phyloP scores from a whole-genome alignment of 345 rosid species.

The Noccaea bulbosa region DNA sequence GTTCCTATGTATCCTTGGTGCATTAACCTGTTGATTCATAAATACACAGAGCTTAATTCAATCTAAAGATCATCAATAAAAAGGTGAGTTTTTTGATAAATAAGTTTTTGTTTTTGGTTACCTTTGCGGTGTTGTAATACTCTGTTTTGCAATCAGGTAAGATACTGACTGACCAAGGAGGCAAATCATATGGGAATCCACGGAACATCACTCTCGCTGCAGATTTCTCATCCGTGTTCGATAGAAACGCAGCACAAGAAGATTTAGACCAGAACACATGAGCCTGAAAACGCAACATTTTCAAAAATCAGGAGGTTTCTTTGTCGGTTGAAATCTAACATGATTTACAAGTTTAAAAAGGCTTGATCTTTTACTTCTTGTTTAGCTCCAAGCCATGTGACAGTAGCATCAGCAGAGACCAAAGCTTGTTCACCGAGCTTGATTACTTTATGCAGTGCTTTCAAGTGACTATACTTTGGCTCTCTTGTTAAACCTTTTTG shows the following conservation, averaged over 20 bases:
- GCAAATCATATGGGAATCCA: constrained; percentile 66
- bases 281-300: constrained; percentile 52
- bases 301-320: constrained; percentile 7
- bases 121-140: constrained; percentile 86
- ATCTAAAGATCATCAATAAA: constrained; percentile 8
- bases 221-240: constrained; percentile 61
- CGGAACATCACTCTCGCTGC: constrained; percentile 62
- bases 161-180: constrained; percentile 92
- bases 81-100: not conserved
- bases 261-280: constrained; percentile 62
- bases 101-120: constrained; percentile 35
- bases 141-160: constrained; percentile 88
- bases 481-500: constrained; percentile 64
- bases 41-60: constrained; percentile 7
- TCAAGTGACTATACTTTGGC: constrained; percentile 91
- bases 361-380: constrained; percentile 59
- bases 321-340: not conserved
- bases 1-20: constrained; percentile 43
- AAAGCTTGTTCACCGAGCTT: constrained; percentile 86
- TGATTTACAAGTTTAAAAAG: not conserved
- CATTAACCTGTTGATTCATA: constrained; percentile 46
- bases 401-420: constrained; percentile 62
- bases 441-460: constrained; percentile 85
- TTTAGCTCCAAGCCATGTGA: constrained; percentile 65
- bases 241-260: constrained; percentile 85